Evolutionary conservation across 306 rosid genomes (phyloP), one percentile per base, ranked within the genome.

Genomic region (Dryas octopetala): DNA sequence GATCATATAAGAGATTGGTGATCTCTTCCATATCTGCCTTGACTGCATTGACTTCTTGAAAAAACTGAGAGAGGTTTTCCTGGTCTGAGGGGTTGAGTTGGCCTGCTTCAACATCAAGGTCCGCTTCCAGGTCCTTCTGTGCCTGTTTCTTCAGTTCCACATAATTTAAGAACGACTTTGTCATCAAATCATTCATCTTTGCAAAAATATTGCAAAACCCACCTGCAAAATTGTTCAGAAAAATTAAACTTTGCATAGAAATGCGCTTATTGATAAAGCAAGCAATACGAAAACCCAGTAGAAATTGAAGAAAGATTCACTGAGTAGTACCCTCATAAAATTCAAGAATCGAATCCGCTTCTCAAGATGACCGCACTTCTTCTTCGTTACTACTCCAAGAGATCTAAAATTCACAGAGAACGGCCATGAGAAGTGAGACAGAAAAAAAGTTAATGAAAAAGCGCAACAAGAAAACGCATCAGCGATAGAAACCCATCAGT

Each of bases 141-240:
- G 91, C 92, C 68, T 88, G 98, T 65, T 83, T 87, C 95, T 88
- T 94, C 74, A 94, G 66, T 74, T 91, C 97, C 78, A 83, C 97
- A 89, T 94, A 94, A 91, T 84, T 94, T 89, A 94, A 59, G 82
- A 94, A 91, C 55, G 97, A 91, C 70, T 87, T 87, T 17, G 98
- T 94, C 96, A 94, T 90, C 85, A 94, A 81, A 79, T 94, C 98
- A 81, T 94, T 91, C 98, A 94, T 94, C 71, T 84, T 93, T 66
- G 87, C 85, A 67, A 63, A 64, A 26, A 74, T 75, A 44, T 69
- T 61, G 76, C 78, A 79, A 81, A 76, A 80, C 74, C 83, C 81
- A 70, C 85, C 90, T 81, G 81, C 50, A 71, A 81, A 74, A 64
- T 17, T 49, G 43, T 59, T 0, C 0, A 0, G 5, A 26, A 38